Evolutionary conservation across 1,284 basidiomycete genomes (phyloP).

Genomic region (Ganoderma meredithae): DNA sequence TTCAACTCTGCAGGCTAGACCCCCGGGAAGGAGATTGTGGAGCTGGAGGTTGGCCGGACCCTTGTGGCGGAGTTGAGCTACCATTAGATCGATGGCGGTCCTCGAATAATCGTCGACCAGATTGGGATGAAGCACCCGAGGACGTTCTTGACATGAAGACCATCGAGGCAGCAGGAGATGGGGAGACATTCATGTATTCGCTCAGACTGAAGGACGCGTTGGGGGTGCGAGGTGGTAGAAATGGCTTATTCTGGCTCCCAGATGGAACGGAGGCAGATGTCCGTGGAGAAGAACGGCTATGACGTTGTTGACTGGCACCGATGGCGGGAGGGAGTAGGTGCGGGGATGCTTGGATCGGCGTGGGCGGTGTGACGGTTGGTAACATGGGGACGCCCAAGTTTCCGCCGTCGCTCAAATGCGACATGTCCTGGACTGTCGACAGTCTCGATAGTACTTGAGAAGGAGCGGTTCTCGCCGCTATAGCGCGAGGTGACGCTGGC

Average conservation of each 20-base stretch:
- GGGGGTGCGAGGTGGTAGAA: slow-evolving; percentile 49
- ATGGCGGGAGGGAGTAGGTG: slow-evolving; percentile 40
- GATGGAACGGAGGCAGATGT: background rate
- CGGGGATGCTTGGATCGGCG: slow-evolving; percentile 41
- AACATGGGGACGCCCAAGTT: slow-evolving; percentile 31
- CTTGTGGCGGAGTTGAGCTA: slow-evolving; percentile 16
- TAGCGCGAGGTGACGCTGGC: slow-evolving; percentile 31
- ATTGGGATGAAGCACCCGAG: slow-evolving; percentile 60
- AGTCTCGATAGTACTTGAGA: slow-evolving; percentile 13
- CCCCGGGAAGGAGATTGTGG: slow-evolving; percentile 27
- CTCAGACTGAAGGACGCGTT: slow-evolving; percentile 66
- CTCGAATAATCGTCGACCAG: slow-evolving; percentile 75
- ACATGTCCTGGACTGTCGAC: slow-evolving; percentile 12
- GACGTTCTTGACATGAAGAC: slow-evolving; percentile 47
- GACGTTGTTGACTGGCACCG: slow-evolving; percentile 20
- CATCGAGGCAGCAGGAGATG: slow-evolving; percentile 56
- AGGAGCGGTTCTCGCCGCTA: slow-evolving; percentile 21
- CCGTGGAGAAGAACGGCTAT: slow-evolving; percentile 10
- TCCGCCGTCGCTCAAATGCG: slow-evolving; percentile 12
- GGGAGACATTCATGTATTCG: slow-evolving; percentile 78
- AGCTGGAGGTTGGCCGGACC: slow-evolving; percentile 1
- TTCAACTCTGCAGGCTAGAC: slow-evolving; percentile 30
- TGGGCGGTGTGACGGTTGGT: slow-evolving; percentile 46
- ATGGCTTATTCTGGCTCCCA: slow-evolving; percentile 19
- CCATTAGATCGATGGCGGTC: slow-evolving; percentile 56